phyloP scores from a whole-genome alignment of 2,329 filamentous ascomycete genomes.

The Aulographum hederae region DNA sequence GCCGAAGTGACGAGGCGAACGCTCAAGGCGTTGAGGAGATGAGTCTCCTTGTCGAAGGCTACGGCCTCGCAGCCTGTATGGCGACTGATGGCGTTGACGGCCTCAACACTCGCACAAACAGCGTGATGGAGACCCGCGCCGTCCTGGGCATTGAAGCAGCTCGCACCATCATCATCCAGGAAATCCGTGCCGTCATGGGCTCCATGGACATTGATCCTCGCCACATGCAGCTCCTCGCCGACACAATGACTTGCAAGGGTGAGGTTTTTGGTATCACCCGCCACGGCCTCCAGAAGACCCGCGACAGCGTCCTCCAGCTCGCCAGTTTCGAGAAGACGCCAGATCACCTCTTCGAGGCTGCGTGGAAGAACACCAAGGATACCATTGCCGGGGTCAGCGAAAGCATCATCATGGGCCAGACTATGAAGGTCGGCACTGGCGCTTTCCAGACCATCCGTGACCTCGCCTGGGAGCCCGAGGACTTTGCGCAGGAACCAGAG shows the following conservation, averaged over 20 bases:
- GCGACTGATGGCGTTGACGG: slow-evolving; percentile 83
- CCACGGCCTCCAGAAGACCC: slow-evolving; percentile 91
- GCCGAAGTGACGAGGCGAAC: slow-evolving; percentile 52
- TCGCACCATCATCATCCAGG: slow-evolving; percentile 67
- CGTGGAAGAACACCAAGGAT: slow-evolving; percentile 80
- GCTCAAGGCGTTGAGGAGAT: slow-evolving; percentile 32
- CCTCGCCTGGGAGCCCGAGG: no score
- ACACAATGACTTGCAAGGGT: slow-evolving; percentile 98
- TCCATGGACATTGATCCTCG: slow-evolving; percentile 92
- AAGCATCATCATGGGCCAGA: slow-evolving; percentile 97
- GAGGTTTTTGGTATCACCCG: slow-evolving; percentile 92
- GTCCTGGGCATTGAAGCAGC: slow-evolving; percentile 93
- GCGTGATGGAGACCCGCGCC: slow-evolving; percentile 72
- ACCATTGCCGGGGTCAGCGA: slow-evolving; percentile 85
- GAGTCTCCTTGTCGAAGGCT: slow-evolving; percentile 69
- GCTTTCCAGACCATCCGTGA: slow-evolving; percentile 82
- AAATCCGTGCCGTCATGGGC: slow-evolving; percentile 80
- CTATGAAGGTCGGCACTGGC: slow-evolving; percentile 78
- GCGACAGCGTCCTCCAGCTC: slow-evolving; percentile 81
- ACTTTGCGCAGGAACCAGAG: no score
- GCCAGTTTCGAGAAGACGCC: slow-evolving; percentile 97
- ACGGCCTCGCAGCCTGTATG: slow-evolving; percentile 78
- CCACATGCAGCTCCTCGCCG: slow-evolving; percentile 92
- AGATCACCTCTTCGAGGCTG: slow-evolving; percentile 91
- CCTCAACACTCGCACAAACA: slow-evolving; percentile 58